phyloP scores from a whole-genome alignment of 192 early-diverging fungal species.

The Rhizoclosmatium sp. region DNA sequence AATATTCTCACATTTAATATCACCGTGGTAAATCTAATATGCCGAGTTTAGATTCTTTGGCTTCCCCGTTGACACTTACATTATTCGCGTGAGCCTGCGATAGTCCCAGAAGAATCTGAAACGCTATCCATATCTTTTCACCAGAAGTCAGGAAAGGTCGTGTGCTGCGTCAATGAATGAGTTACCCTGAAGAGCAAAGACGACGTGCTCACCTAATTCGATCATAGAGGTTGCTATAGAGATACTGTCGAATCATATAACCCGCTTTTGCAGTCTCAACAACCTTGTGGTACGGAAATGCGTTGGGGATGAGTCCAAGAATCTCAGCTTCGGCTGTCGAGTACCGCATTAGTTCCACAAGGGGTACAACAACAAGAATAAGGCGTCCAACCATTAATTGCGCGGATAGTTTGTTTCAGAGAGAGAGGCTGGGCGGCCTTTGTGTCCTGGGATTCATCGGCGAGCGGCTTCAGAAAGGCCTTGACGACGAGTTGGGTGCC shows the following conservation, averaged over 20 bases:
- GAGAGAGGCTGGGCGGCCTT: not conserved
- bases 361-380: not conserved
- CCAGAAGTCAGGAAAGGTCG: conserved; percentile 85
- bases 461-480: conserved; percentile 89
- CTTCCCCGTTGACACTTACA: conserved; percentile 34
- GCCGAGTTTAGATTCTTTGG: not conserved
- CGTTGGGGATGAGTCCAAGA: conserved; percentile 76
- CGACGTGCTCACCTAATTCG: conserved; percentile 73
- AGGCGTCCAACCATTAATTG: not conserved
- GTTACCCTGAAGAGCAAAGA: not conserved
- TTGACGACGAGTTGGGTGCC: conserved; percentile 84
- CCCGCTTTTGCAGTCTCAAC: conserved; percentile 90
- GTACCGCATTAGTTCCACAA: not conserved
- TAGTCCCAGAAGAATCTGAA: conserved; percentile 83
- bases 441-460: conserved; percentile 44
- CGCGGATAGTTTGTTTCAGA: not conserved
- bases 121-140: conserved; percentile 97
- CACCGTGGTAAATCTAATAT: conserved; percentile 84
- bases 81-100: conserved; percentile 77
- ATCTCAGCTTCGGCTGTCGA: conserved; percentile 68
- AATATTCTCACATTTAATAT: conserved; percentile 96
- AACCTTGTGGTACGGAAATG: conserved; percentile 78
- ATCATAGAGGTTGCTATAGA: conserved; percentile 95
- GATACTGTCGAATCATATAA: conserved; percentile 87
- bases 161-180: conserved; percentile 62